A percentile compares a stretch with the other conserved stretches of the same genome.
phyloP scores from a whole-genome alignment of 192 early-diverging fungal species.

The Piromyces sp. region DNA sequence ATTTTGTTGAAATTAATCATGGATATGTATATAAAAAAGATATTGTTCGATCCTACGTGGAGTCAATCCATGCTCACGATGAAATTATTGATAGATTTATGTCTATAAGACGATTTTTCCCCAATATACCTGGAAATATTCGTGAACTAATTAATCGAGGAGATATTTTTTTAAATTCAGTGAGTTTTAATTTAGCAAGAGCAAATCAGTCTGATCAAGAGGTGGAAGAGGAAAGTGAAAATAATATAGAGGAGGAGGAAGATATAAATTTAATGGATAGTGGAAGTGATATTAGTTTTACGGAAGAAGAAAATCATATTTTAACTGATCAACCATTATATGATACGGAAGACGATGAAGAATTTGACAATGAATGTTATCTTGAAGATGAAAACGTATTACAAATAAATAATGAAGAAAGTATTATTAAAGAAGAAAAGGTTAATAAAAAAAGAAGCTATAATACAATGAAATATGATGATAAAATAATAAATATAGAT shows the following conservation, averaged over 20 bases:
- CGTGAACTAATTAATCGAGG: not conserved
- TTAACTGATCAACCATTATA: not conserved
- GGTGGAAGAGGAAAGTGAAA: not conserved
- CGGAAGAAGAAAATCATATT: not conserved
- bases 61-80: not conserved
- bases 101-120: not conserved
- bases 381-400: not conserved
- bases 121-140: not conserved
- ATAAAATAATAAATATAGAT: not conserved
- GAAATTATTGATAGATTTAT: not conserved
- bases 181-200: not conserved
- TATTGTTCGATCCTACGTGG: not conserved
- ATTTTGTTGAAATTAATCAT: not conserved
- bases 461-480: not conserved
- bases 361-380: not conserved
- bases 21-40: not conserved
- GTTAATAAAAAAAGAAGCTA: not conserved
- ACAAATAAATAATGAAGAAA: not conserved
- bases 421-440: not conserved
- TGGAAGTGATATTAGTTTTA: not conserved
- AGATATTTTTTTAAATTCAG: not conserved
- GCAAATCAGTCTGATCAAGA: not conserved
- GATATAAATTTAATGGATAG: not conserved
- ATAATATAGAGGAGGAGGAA: not conserved
- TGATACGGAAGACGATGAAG: not conserved